Percentiles rank a stretch among this genome's conserved stretches.
These are phyloP conservation scores for Colletotrichum paranaense DNA, from an alignment of 2,329 filamentous ascomycete genomes.

Conservation along the genomic window DNA sequence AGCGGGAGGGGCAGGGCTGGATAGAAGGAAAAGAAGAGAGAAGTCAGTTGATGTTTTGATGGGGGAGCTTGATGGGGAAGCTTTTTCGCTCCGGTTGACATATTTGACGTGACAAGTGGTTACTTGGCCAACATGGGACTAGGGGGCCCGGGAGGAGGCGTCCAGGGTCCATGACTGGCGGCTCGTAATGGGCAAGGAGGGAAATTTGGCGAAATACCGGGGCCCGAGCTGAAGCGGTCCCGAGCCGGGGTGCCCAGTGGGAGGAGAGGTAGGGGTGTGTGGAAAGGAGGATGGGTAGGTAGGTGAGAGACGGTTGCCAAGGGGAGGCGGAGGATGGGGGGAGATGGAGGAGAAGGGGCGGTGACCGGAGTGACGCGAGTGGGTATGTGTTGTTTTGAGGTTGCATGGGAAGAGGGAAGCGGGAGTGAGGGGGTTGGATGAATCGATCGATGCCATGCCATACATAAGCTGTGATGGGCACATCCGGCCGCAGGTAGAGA, in stretches of 20 bases:
- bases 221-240: constrained; percentile 29
- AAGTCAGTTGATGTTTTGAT: constrained; percentile 41
- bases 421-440: constrained; percentile 21
- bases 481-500: no score
- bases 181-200: constrained; percentile 33
- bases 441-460: constrained; percentile 12
- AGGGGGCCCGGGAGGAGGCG: constrained; percentile 32
- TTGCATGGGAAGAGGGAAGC: constrained; percentile 6
- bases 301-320: constrained; percentile 15
- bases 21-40: constrained; percentile 37
- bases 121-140: constrained; percentile 37
- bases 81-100: constrained; percentile 30
- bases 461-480: not conserved
- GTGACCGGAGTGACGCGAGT: constrained; percentile 21
- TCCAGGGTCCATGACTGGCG: constrained; percentile 33
- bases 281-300: constrained; percentile 13
- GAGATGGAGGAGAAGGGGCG: not conserved
- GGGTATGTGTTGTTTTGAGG: constrained; percentile 29
- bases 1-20: constrained; percentile 33
- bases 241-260: constrained; percentile 26
- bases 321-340: not conserved
- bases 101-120: constrained; percentile 36
- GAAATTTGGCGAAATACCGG: constrained; percentile 34
- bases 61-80: constrained; percentile 33
- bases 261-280: constrained; percentile 19